A percentile compares a stretch with the other conserved stretches of the same genome.
phyloP scores from a whole-genome alignment of 805 yeast species.

The Lachancea meyersii region DNA sequence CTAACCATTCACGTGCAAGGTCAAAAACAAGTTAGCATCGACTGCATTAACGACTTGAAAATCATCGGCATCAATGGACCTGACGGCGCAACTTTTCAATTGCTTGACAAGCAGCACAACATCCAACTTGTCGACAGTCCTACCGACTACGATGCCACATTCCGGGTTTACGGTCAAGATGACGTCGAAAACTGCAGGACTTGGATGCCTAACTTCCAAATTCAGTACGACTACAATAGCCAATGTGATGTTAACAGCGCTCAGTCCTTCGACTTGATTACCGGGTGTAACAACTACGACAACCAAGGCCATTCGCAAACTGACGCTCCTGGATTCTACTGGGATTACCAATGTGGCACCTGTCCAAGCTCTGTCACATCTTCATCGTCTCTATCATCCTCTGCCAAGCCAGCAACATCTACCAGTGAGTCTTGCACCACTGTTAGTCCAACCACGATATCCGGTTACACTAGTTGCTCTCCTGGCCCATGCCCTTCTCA shows the following conservation, averaged over 20 bases:
- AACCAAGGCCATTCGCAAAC: constrained; percentile 27
- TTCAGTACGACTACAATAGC: constrained; percentile 30
- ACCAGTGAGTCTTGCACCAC: not conserved
- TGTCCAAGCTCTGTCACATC: not conserved
- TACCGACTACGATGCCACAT: constrained; percentile 26
- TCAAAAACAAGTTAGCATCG: constrained; percentile 12
- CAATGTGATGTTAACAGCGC: constrained; percentile 21
- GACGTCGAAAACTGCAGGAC: constrained; percentile 9
- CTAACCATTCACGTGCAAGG: constrained; percentile 15
- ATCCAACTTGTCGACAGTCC: constrained; percentile 20
- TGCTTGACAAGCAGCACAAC: constrained; percentile 24
- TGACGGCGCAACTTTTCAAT: constrained; percentile 16
- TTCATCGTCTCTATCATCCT: not conserved
- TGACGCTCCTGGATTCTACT: constrained; percentile 26
- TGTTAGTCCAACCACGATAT: not conserved
- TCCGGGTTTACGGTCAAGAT: constrained; percentile 22
- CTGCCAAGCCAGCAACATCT: not conserved
- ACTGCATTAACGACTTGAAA: constrained; percentile 17
- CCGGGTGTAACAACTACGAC: constrained; percentile 24
- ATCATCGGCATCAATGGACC: constrained; percentile 30
- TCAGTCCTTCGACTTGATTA: constrained; percentile 21
- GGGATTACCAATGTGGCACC: constrained; percentile 11
- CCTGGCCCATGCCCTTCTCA: constrained; percentile 3
- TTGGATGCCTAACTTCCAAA: constrained; percentile 28
- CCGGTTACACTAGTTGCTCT: not conserved